A percentile compares a stretch with the other conserved stretches of the same genome.
Conservation (phyloP, 331 rosid species). For the Rhamnella rubrinervis region DNA sequence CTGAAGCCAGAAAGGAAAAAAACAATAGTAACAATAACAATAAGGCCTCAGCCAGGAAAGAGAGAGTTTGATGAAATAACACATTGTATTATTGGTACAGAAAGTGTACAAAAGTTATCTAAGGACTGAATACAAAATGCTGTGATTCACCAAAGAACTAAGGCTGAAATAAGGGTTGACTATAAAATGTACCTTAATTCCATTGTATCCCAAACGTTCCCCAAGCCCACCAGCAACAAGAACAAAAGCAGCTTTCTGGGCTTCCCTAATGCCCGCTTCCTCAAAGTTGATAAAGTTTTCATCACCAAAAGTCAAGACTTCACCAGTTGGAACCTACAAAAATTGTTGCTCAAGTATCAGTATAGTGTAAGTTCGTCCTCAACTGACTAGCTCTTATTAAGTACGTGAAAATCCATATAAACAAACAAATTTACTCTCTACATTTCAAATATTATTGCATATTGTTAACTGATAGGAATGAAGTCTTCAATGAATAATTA, state of each 20-base stretch:
- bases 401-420: background rate
- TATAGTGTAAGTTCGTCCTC: background rate
- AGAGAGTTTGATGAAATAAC: background rate
- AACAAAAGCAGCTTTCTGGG: constrained; percentile 78
- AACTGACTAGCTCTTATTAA: constrained; percentile 4
- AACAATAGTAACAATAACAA: background rate
- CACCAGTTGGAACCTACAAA: constrained; percentile 88
- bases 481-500: too few species aligned
- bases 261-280: constrained; percentile 77
- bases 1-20: background rate
- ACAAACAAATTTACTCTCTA: too few species aligned
- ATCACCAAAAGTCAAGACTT: constrained; percentile 63
- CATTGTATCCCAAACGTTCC: constrained; percentile 93
- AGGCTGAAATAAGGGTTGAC: background rate
- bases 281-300: constrained; percentile 66
- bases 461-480: too few species aligned
- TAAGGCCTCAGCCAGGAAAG: background rate
- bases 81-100: background rate
- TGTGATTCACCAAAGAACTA: background rate
- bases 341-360: constrained; percentile 22
- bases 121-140: background rate
- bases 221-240: constrained; percentile 99
- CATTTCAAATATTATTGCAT: too few species aligned
- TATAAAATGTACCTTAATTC: constrained; percentile 62
- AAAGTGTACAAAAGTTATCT: background rate